Conservation (phyloP, 1,284 basidiomycete genomes). For the Irpex sp. region DNA sequence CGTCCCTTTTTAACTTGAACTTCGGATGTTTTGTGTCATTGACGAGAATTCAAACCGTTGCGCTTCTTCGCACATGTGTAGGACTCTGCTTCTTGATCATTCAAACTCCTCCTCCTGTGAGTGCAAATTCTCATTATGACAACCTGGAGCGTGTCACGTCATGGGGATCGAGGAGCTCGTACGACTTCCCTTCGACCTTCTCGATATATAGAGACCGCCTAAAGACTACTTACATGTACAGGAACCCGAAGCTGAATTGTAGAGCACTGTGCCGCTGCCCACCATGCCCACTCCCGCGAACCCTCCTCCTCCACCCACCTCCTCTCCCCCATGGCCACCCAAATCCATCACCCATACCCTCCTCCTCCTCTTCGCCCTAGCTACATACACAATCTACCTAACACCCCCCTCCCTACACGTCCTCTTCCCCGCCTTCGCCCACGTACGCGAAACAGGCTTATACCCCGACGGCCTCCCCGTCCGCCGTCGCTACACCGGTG, state of each 20-base stretch:
- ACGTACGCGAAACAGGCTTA: background rate
- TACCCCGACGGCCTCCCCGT: conserved; percentile 4
- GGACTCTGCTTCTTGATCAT: background rate
- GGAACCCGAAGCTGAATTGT: background rate
- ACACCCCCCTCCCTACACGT: background rate
- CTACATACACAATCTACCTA: background rate
- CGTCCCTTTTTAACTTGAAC: background rate
- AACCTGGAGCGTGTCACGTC: background rate
- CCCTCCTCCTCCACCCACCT: too few species aligned
- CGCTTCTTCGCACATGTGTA: background rate
- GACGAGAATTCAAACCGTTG: background rate
- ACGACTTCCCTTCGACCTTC: background rate
- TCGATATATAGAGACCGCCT: background rate
- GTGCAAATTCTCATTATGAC: background rate
- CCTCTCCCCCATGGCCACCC: too few species aligned
- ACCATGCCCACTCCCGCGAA: too few species aligned
- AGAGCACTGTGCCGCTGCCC: background rate
- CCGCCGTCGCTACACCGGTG: conserved; percentile 1
- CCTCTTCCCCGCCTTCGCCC: background rate
- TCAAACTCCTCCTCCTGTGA: background rate
- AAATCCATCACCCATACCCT: too few species aligned
- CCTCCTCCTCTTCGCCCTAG: background rate
- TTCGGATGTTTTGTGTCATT: background rate
- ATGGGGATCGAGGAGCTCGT: background rate
- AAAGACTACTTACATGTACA: background rate